phyloP scores from a whole-genome alignment of 2,329 filamentous ascomycete genomes.

The Chalaropsis ovoidea region DNA sequence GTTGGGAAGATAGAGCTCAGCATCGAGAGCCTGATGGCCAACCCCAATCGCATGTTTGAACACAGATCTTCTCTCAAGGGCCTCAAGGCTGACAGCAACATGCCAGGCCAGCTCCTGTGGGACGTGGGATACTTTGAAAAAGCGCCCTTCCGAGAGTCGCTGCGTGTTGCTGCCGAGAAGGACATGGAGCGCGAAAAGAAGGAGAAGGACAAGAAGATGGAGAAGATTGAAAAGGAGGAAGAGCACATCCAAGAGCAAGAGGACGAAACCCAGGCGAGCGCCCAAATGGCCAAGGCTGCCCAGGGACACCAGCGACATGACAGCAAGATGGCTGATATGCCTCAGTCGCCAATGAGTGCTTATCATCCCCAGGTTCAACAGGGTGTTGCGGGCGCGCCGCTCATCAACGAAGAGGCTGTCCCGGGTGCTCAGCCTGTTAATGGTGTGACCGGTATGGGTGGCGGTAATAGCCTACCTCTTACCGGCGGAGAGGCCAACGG shows the following conservation, averaged over 20 bases:
- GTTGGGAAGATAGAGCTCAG: conserved; percentile 90
- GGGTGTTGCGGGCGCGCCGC: neutral
- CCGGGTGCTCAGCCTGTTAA: neutral
- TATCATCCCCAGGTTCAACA: conserved; percentile 5
- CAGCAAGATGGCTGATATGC: conserved; percentile 15
- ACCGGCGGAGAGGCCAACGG: neutral
- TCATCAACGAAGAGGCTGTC: neutral
- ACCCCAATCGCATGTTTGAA: conserved; percentile 85
- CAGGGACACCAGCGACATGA: conserved; percentile 21
- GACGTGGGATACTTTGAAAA: conserved; percentile 93
- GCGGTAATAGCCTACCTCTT: neutral
- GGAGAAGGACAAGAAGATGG: conserved; percentile 21
- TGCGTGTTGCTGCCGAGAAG: conserved; percentile 71
- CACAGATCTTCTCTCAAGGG: conserved; percentile 75
- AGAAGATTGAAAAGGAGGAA: conserved; percentile 15
- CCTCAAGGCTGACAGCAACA: conserved; percentile 70
- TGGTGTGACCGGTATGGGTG: neutral
- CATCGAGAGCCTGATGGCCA: conserved; percentile 85
- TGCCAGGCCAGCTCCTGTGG: conserved; percentile 93
- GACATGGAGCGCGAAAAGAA: conserved; percentile 31
- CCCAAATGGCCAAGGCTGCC: neutral
- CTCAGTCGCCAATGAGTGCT: neutral
- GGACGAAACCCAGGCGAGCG: neutral
- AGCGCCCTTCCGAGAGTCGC: conserved; percentile 71
- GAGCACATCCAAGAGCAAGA: conserved; percentile 1